Conservation (phyloP, 192 early-diverging fungal genomes). For the Podila epicladia region DNA sequence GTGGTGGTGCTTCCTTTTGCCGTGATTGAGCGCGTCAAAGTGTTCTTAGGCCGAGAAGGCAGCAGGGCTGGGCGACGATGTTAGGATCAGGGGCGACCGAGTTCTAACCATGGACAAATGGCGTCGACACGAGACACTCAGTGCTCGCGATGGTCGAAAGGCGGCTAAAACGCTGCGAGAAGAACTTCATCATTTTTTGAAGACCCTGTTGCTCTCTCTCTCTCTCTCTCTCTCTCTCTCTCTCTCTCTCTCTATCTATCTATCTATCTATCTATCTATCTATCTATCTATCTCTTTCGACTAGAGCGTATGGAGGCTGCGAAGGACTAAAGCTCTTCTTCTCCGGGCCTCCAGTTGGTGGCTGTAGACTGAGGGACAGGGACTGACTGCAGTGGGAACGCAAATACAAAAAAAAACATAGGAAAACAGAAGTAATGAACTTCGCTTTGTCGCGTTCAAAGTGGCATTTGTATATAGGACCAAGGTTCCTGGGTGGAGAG, state of each 20-base stretch:
- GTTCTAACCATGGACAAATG: background rate
- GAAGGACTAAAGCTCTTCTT: background rate
- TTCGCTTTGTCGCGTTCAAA: background rate
- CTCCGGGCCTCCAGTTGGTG: conserved; percentile 1
- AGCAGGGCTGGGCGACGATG: background rate
- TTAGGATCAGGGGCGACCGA: background rate
- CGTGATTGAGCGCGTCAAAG: conserved; percentile 1
- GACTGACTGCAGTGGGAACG: background rate
- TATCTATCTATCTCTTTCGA: too few species aligned
- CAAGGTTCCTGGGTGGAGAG: too few species aligned
- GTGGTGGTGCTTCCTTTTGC: background rate
- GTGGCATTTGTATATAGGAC: background rate
- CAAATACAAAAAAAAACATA: background rate
- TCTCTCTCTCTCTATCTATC: too few species aligned
- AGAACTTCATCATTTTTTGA: conserved; percentile 8
- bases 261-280: too few species aligned
- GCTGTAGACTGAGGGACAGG: background rate
- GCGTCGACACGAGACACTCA: background rate
- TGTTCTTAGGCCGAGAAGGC: background rate
- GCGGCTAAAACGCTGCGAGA: conserved; percentile 15
- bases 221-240: too few species aligned
- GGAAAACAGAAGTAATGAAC: background rate
- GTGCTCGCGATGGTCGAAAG: conserved; percentile 4
- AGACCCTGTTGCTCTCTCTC: conserved; percentile 6
- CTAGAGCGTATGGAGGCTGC: too few species aligned